These are phyloP conservation scores for Podospora conica DNA, from an alignment of 495 filamentous ascomycete genomes.

Conservation along the genomic window DNA sequence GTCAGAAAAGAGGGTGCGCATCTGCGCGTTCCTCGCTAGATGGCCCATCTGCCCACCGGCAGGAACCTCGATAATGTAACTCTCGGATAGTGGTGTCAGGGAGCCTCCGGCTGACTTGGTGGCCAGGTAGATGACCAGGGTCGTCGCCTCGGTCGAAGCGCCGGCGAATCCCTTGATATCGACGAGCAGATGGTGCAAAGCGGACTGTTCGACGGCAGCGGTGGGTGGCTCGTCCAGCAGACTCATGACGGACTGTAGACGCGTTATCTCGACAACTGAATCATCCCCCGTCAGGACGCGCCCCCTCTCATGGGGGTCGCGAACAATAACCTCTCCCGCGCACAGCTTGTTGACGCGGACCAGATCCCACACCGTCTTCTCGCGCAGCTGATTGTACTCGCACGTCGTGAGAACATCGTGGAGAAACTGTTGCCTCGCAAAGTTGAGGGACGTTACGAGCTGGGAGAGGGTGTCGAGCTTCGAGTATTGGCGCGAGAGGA, in stretches of 20 bases:
- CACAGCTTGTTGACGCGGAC: conserved; percentile 91
- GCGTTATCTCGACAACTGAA: conserved; percentile 85
- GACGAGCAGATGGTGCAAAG: conserved; percentile 77
- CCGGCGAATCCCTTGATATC: conserved; percentile 76
- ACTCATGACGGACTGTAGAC: conserved; percentile 91
- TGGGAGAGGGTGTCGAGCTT: conserved; percentile 74
- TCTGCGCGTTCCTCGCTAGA: conserved; percentile 52
- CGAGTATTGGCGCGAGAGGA: conserved; percentile 73
- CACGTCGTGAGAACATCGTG: conserved; percentile 85
- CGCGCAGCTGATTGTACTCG: conserved; percentile 69
- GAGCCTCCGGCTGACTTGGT: conserved; percentile 55
- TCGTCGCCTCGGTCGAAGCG: conserved; percentile 62
- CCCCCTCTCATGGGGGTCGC: conserved; percentile 76
- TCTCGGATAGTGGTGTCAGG: conserved; percentile 70
- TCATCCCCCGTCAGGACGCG: conserved; percentile 86
- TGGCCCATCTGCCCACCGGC: conserved; percentile 59
- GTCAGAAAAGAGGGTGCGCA: conserved; percentile 85
- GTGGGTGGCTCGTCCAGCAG: conserved; percentile 74
- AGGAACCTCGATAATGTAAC: conserved; percentile 72
- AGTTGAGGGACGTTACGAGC: conserved; percentile 72
- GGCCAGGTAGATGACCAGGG: conserved; percentile 74
- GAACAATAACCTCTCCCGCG: conserved; percentile 84
- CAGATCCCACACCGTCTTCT: conserved; percentile 90
- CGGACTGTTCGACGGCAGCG: conserved; percentile 57
- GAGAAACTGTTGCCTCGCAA: conserved; percentile 78